Evolutionary conservation across 768 basidiomycete species (phyloP).

Genomic region (Galerina sulciceps): DNA sequence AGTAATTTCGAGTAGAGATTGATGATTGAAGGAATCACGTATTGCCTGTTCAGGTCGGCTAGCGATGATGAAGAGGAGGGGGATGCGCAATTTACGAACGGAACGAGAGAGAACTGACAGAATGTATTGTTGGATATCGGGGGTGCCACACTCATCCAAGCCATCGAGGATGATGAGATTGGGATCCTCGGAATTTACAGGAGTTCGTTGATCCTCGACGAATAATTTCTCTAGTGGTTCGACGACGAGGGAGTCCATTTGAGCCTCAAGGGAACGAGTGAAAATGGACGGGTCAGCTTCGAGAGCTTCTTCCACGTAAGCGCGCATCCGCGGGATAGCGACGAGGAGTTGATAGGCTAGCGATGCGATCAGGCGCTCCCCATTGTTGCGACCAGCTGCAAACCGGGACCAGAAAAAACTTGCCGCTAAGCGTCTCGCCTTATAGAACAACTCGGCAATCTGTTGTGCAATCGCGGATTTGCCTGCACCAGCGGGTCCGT

Average conservation of each 20-base stretch:
- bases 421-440: not conserved
- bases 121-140: slow-evolving; percentile 7
- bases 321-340: not conserved
- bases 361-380: slow-evolving; percentile 4
- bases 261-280: not conserved
- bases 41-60: slow-evolving; percentile 15
- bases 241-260: slow-evolving; percentile 13
- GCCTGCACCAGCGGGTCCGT: slow-evolving; percentile 21
- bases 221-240: not conserved
- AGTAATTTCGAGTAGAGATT: not conserved
- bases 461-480: slow-evolving; percentile 21
- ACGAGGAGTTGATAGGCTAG: slow-evolving; percentile 18
- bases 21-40: not conserved
- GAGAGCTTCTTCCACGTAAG: not conserved
- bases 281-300: slow-evolving; percentile 11
- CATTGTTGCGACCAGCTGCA: slow-evolving; percentile 1
- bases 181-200: not conserved
- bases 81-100: not conserved
- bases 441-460: slow-evolving; percentile 10
- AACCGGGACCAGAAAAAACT: slow-evolving; percentile 19
- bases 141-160: slow-evolving; percentile 20
- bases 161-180: slow-evolving; percentile 20
- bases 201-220: no score
- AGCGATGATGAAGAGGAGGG: slow-evolving; percentile 4
- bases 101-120: not conserved